Evolutionary conservation across 805 yeast species (phyloP).

Genomic region (Myxozyma sirexii): DNA sequence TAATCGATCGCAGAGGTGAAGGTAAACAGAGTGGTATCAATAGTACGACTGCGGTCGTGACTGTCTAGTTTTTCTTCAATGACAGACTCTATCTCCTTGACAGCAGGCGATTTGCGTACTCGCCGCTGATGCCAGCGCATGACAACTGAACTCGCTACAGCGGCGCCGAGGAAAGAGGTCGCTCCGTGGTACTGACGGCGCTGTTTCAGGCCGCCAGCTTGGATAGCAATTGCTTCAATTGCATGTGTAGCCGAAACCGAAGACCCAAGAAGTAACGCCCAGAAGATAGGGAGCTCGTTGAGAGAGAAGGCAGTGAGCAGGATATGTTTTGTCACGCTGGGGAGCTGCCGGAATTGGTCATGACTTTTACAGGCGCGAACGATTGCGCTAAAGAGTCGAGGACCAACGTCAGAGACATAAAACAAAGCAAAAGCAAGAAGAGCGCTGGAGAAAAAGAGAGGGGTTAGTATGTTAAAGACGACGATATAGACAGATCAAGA

Average conservation of each 20-base stretch:
- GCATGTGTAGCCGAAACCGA: conserved; percentile 1
- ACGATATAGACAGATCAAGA: too few species aligned
- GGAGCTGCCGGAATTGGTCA: neutral
- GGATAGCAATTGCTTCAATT: neutral
- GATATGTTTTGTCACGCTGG: conserved; percentile 12
- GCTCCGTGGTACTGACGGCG: neutral
- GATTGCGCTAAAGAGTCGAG: conserved; percentile 12
- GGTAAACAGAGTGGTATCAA: conserved; percentile 21
- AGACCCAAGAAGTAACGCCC: conserved; percentile 16
- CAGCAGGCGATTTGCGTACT: conserved; percentile 1
- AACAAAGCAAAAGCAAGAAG: conserved; percentile 18
- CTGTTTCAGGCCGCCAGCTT: neutral
- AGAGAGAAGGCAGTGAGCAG: conserved; percentile 14
- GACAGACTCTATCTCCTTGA: conserved; percentile 1
- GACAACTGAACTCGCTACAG: conserved; percentile 9
- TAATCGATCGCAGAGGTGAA: conserved; percentile 24
- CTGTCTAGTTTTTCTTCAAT: neutral
- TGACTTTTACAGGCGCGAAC: neutral
- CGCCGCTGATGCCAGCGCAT: conserved; percentile 23
- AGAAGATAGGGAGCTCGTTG: conserved; percentile 17
- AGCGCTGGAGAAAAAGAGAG: conserved; percentile 1
- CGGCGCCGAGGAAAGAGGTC: conserved; percentile 14
- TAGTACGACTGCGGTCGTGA: conserved; percentile 17
- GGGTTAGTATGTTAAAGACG: neutral
- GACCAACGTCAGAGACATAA: conserved; percentile 20